Percentiles rank a stretch among this genome's conserved stretches.
phyloP scores from a whole-genome alignment of 768 basidiomycete species.

The Fomitopsis pulvina region DNA sequence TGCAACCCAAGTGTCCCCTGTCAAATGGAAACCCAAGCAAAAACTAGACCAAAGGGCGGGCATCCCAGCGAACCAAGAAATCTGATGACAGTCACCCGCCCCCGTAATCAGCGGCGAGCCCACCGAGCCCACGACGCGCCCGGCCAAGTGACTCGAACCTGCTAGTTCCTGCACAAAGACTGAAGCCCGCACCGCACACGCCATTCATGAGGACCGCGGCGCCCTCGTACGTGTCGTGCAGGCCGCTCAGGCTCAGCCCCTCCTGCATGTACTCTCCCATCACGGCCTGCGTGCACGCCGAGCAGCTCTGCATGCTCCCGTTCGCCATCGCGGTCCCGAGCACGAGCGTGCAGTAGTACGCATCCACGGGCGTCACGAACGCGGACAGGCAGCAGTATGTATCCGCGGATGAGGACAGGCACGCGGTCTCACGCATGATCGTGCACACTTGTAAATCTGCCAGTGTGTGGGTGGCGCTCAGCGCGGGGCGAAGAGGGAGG shows the following conservation, averaged over 20 bases:
- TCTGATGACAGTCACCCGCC: too few relatives aligned
- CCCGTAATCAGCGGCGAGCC: too few relatives aligned
- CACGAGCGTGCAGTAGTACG: constrained; percentile 68
- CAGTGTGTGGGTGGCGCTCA: neutral
- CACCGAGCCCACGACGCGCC: neutral
- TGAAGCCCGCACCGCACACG: constrained; percentile 48
- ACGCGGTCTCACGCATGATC: constrained; percentile 40
- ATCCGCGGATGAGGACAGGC: constrained; percentile 47
- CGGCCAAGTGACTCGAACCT: neutral
- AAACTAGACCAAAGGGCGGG: too few relatives aligned
- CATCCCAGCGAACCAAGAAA: too few relatives aligned
- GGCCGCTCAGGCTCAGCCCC: constrained; percentile 27
- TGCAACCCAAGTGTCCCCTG: too few relatives aligned
- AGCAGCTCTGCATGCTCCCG: constrained; percentile 49
- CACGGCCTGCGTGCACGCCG: constrained; percentile 52
- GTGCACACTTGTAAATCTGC: constrained; percentile 37
- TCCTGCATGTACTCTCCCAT: constrained; percentile 47
- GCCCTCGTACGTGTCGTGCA: constrained; percentile 41
- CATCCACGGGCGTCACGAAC: constrained; percentile 56
- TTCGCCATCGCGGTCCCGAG: constrained; percentile 50
- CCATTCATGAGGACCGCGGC: constrained; percentile 40
- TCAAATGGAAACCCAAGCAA: too few relatives aligned
- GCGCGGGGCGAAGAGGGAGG: neutral
- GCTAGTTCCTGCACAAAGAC: constrained; percentile 18
- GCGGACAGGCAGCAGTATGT: constrained; percentile 74